Evolutionary conservation across 2,329 filamentous ascomycete species (phyloP), one percentile per base, ranked within the genome.

Genomic region (Aureobasidium zeae): DNA sequence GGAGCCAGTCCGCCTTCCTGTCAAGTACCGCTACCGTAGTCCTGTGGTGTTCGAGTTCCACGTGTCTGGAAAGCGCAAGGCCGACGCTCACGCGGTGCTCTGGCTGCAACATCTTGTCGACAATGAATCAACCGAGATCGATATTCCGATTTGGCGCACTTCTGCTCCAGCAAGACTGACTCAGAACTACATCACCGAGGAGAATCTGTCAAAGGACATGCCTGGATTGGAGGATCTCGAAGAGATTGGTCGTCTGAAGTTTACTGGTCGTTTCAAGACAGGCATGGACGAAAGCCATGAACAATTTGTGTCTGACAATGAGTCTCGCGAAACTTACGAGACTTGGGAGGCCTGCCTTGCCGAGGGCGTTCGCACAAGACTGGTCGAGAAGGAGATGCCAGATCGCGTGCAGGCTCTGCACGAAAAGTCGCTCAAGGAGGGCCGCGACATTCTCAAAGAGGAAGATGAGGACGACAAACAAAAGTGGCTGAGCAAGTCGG

Each of bases 291-390:
- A 85, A 43, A 83, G 86, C 13, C 91, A 96, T 58, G 74, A 85
- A 51, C 72, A 71, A 1, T 95, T 94, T 53, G 80, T 94, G 16
- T 76, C 79, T 35, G 85, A 93, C 61, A 94, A 94, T 55, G 80
- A 94, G 58, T 81, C 83, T 1, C 81, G 89, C 22, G 91, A 96
- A 68, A 95, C 88, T 0, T 94, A 86, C 51, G 89, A 96, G 65
- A 84, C 83, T 0, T 96, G 88, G 86, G 87, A 95, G 62, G 85
- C 87, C 0, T 95, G 89, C 60, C 77, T 83, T 29, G 79, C 86
- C 0, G 88, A 96, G 61, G 89, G 89, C 10, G 85, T 94, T 0
- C 78, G 91, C 2, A 65, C 71, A 11, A 74, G 79, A 44, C 73
- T 77, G 20, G 86, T 95, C 1, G 67, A 74, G 8, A 73, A 79